phyloP scores from a whole-genome alignment of 306 rosid genomes.

The Alnus rubra region DNA sequence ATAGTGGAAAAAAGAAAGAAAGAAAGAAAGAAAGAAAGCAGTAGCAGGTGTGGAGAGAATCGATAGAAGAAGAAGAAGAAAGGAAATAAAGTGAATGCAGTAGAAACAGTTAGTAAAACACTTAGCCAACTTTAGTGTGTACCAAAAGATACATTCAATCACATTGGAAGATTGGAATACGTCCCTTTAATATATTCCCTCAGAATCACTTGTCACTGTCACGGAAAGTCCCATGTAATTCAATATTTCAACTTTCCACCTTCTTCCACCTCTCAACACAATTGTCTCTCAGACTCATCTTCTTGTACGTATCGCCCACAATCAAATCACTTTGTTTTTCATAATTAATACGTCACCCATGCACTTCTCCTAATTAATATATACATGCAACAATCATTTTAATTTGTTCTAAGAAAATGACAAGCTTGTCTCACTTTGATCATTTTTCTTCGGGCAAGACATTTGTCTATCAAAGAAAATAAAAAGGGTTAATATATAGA shows the following conservation, averaged over 20 bases:
- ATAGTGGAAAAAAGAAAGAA: not conserved
- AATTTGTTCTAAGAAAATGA: too few species aligned
- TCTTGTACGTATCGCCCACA: not conserved
- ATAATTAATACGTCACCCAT: too few species aligned
- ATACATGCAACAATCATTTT: too few species aligned
- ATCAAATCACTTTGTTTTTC: not conserved
- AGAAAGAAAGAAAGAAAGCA: constrained; percentile 11
- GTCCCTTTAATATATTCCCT: constrained; percentile 57
- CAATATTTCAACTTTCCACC: constrained; percentile 47
- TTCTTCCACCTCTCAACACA: not conserved
- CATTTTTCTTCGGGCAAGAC: not conserved
- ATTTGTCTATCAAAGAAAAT: not conserved
- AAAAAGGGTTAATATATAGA: not conserved
- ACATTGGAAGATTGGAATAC: constrained; percentile 37
- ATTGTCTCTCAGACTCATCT: not conserved
- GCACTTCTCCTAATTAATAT: too few species aligned
- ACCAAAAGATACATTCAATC: constrained; percentile 33
- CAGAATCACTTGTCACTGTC: constrained; percentile 53
- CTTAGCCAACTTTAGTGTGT: constrained; percentile 23
- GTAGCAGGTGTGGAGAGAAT: constrained; percentile 35
- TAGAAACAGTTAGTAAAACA: not conserved
- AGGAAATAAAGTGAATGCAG: constrained; percentile 17
- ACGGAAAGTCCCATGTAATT: constrained; percentile 61
- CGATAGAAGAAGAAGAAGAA: constrained; percentile 20
- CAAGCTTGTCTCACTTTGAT: too few species aligned